phyloP scores from a whole-genome alignment of 176 grass and related monocot species.

The Hordeum marinum region DNA sequence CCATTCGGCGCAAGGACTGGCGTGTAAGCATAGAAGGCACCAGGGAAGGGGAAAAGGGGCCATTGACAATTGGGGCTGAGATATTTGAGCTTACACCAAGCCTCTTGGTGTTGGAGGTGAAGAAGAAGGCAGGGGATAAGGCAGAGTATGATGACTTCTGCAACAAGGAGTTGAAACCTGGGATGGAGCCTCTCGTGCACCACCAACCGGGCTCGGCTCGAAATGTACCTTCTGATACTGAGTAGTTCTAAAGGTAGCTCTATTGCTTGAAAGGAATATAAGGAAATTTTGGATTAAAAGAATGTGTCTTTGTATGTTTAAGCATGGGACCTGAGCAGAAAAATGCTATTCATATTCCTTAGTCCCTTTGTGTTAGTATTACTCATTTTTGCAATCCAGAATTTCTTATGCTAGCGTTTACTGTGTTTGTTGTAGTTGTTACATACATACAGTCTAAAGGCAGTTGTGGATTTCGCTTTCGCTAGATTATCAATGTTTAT shows the following conservation, averaged over 20 bases:
- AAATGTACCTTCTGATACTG: conserved; percentile 46
- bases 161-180: conserved; percentile 82
- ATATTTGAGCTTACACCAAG: conserved; percentile 90
- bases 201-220: conserved; percentile 34
- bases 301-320: conserved; percentile 7
- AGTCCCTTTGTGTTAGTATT: neutral
- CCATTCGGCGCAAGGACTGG: conserved; percentile 74
- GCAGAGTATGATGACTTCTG: conserved; percentile 95
- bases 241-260: conserved; percentile 46
- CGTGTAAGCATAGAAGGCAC: conserved; percentile 91
- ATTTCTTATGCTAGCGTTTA: neutral
- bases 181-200: conserved; percentile 68
- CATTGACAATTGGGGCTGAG: conserved; percentile 79
- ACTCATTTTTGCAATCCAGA: conserved; percentile 1
- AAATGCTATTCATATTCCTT: conserved; percentile 23
- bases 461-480: neutral
- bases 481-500: neutral
- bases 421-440: neutral
- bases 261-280: conserved; percentile 24
- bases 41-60: conserved; percentile 80
- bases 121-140: conserved; percentile 82
- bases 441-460: neutral
- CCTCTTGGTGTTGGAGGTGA: conserved; percentile 89
- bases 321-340: conserved; percentile 3
- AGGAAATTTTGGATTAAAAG: conserved; percentile 25